Percentiles rank a stretch among this genome's conserved stretches.
phyloP scores from a whole-genome alignment of 2,329 filamentous ascomycete genomes.

The Simplicillium aogashimaense region DNA sequence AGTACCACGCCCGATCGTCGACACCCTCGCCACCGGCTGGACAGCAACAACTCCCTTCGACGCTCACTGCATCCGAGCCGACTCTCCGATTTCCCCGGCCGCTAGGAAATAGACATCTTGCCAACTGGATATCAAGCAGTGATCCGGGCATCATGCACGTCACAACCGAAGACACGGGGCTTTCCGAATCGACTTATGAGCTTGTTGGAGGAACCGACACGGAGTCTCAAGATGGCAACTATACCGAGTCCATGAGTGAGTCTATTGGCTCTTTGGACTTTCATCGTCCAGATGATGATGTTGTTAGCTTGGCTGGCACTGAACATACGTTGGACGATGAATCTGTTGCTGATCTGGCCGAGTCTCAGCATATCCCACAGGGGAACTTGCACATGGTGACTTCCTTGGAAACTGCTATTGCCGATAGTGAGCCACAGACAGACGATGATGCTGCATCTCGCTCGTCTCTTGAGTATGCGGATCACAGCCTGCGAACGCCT shows the following conservation, averaged over 20 bases:
- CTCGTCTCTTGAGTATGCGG: conserved; percentile 37
- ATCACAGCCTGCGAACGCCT: conserved; percentile 35
- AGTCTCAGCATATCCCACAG: conserved; percentile 11
- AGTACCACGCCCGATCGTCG: conserved; percentile 17
- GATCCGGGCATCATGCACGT: conserved; percentile 46
- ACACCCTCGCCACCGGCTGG: conserved; percentile 12
- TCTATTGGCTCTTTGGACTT: conserved; percentile 41
- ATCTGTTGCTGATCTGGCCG: conserved; percentile 23
- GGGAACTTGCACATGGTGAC: conserved; percentile 2
- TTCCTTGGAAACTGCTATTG: background rate
- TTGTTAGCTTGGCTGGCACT: conserved; percentile 40
- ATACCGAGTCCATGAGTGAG: conserved; percentile 35
- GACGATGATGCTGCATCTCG: conserved; percentile 14
- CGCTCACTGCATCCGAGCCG: conserved; percentile 32
- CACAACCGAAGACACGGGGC: conserved; percentile 35
- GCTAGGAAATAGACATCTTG: conserved; percentile 43
- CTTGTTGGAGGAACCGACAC: conserved; percentile 43
- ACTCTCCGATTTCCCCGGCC: conserved; percentile 47
- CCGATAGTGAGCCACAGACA: background rate
- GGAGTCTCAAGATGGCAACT: conserved; percentile 39
- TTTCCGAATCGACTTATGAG: conserved; percentile 48
- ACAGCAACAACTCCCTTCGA: conserved; percentile 11
- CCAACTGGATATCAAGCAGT: conserved; percentile 50
- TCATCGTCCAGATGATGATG: conserved; percentile 35
- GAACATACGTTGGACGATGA: conserved; percentile 36